Evolutionary conservation across 495 filamentous ascomycete species (phyloP).

Genomic region (Amorphotheca resinae): DNA sequence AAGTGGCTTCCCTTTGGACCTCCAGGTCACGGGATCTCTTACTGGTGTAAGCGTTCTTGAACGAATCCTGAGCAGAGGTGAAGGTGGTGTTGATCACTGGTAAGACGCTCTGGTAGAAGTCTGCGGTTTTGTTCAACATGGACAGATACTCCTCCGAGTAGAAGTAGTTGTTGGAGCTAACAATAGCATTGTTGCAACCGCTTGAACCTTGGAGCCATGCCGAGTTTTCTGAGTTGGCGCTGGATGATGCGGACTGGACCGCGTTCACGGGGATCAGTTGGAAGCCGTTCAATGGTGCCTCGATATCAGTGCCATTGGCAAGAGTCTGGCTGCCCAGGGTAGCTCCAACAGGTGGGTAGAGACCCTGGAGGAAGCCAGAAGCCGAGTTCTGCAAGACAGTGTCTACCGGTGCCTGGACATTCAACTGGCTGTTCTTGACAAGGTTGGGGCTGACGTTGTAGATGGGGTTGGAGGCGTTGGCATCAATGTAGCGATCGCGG

Average conservation of each 20-base stretch:
- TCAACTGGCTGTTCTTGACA: conserved; percentile 47
- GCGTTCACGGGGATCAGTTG: conserved; percentile 68
- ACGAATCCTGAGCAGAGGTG: conserved; percentile 10
- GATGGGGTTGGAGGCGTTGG: conserved; percentile 37
- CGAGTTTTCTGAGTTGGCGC: conserved; percentile 36
- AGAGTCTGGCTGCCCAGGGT: conserved; percentile 34
- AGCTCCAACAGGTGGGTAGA: conserved; percentile 62
- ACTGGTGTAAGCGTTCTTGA: conserved; percentile 18
- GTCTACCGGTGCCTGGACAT: conserved; percentile 30
- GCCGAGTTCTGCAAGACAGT: conserved; percentile 54
- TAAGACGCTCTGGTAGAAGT: conserved; percentile 21
- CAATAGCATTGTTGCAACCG: conserved; percentile 34
- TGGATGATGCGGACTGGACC: conserved; percentile 16
- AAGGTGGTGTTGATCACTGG: conserved; percentile 17
- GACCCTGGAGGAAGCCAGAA: conserved; percentile 64
- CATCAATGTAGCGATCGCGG: conserved; percentile 45
- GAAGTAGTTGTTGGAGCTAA: conserved; percentile 53
- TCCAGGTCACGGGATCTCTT: neutral
- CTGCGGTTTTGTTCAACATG: conserved; percentile 8
- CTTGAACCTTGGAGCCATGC: conserved; percentile 17
- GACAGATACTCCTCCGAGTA: conserved; percentile 26
- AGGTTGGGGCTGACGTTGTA: conserved; percentile 41
- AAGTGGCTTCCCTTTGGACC: neutral
- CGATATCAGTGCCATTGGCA: conserved; percentile 44
- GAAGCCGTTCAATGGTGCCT: conserved; percentile 55